phyloP scores from a whole-genome alignment of 176 grass and related monocot genomes.

The Rhynchospora pubera region DNA sequence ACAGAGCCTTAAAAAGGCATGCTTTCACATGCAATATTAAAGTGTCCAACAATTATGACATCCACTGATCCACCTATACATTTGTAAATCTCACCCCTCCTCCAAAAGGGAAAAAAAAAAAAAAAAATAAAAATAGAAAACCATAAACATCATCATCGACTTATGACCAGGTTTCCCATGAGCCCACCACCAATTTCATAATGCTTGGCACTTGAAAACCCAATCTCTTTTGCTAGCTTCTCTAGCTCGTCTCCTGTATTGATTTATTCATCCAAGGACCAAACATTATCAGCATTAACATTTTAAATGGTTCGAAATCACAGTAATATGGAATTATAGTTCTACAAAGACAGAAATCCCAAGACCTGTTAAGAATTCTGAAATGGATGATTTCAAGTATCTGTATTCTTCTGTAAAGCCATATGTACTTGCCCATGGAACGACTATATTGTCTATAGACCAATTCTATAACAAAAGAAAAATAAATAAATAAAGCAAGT shows the following conservation, averaged over 20 bases:
- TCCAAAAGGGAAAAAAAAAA: not conserved
- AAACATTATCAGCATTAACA: not conserved
- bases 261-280: not conserved
- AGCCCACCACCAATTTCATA: slow-evolving; percentile 78
- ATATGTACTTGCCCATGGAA: slow-evolving; percentile 64
- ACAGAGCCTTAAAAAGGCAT: too few species aligned
- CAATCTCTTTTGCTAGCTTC: slow-evolving; percentile 57
- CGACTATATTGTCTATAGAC: slow-evolving; percentile 79
- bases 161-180: slow-evolving; percentile 71
- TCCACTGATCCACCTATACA: too few species aligned
- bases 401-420: slow-evolving; percentile 66
- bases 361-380: slow-evolving; percentile 72
- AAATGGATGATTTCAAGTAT: slow-evolving; percentile 77
- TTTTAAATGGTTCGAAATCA: not conserved
- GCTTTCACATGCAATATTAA: too few species aligned
- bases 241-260: slow-evolving; percentile 69
- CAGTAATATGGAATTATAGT: not conserved
- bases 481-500: slow-evolving; percentile 1
- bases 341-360: not conserved
- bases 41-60: too few species aligned
- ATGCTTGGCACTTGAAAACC: slow-evolving; percentile 60
- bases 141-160: slow-evolving; percentile 24
- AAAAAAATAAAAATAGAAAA: not conserved
- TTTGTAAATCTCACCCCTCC: not conserved
- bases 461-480: slow-evolving; percentile 54